A percentile compares a stretch with the other conserved stretches of the same genome.
phyloP scores from a whole-genome alignment of 345 rosid genomes.

The Cardamine occulta region DNA sequence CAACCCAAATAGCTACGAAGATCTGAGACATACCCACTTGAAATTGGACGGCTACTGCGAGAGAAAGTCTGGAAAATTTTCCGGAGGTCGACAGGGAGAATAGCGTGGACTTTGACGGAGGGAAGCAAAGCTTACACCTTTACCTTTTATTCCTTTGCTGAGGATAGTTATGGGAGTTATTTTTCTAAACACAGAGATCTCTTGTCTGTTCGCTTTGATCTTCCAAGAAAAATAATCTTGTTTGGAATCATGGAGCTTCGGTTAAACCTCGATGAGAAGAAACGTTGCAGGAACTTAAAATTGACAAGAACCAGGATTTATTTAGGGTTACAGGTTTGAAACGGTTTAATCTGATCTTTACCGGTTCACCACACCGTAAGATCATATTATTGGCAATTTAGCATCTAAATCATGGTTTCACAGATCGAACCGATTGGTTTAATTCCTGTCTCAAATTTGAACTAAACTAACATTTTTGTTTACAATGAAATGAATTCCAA shows the following conservation, averaged over 20 bases:
- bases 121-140: slow-evolving; percentile 19
- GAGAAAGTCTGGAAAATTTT: slow-evolving; percentile 17
- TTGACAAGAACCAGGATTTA: slow-evolving; percentile 10
- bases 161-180: neutral
- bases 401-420: neutral
- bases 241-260: slow-evolving; percentile 24
- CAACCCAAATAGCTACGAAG: neutral
- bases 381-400: too few relatives aligned
- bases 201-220: slow-evolving; percentile 19
- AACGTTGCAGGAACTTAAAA: slow-evolving; percentile 6
- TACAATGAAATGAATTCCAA: neutral
- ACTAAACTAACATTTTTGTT: neutral
- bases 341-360: slow-evolving; percentile 15
- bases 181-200: slow-evolving; percentile 16
- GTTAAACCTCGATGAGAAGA: slow-evolving; percentile 21
- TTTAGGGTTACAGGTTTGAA: neutral
- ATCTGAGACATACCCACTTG: slow-evolving; percentile 39
- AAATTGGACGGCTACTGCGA: slow-evolving; percentile 14
- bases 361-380: neutral
- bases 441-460: neutral
- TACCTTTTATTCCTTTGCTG: slow-evolving; percentile 20
- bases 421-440: neutral
- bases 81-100: slow-evolving; percentile 19
- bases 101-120: slow-evolving; percentile 31
- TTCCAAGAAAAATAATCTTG: neutral